These are phyloP conservation scores for Sordariomycetes sp. DNA, from an alignment of 2,329 filamentous ascomycete genomes.

Conservation along the genomic window DNA sequence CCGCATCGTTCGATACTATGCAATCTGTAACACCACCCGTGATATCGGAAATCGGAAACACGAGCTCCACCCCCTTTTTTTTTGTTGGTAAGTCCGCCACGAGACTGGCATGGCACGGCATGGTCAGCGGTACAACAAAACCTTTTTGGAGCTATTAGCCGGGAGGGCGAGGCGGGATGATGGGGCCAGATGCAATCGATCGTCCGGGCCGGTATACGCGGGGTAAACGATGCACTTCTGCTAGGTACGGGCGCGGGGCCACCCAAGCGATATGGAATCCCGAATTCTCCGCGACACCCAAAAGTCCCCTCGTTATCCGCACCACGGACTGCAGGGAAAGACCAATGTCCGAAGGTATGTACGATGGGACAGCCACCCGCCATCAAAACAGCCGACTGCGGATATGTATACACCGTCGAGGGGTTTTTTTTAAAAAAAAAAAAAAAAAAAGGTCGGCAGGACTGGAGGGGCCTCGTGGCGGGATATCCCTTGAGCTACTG, in stretches of 20 bases:
- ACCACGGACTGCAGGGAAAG: neutral
- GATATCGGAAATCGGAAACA: neutral
- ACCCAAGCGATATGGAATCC: neutral
- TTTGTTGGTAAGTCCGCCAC: neutral
- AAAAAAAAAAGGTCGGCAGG: too few species aligned
- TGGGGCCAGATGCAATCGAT: neutral
- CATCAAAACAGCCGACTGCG: neutral
- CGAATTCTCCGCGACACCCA: neutral
- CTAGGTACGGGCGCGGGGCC: neutral
- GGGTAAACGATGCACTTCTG: neutral
- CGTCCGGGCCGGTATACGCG: neutral
- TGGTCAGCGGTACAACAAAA: neutral
- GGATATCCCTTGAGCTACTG: neutral
- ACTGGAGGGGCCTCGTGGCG: neutral
- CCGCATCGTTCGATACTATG: neutral
- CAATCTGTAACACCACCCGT: neutral
- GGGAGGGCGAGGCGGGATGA: neutral
- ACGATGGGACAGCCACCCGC: neutral
- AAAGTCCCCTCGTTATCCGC: neutral
- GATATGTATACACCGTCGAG: too few species aligned
- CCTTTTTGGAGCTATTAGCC: neutral
- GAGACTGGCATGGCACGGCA: neutral
- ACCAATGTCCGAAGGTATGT: neutral
- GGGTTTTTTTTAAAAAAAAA: too few species aligned
- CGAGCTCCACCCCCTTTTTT: neutral